Evolutionary conservation across 768 basidiomycete species (phyloP), one percentile per base, ranked within the genome.

Genomic region (Pilatotrama ljubarskyi): DNA sequence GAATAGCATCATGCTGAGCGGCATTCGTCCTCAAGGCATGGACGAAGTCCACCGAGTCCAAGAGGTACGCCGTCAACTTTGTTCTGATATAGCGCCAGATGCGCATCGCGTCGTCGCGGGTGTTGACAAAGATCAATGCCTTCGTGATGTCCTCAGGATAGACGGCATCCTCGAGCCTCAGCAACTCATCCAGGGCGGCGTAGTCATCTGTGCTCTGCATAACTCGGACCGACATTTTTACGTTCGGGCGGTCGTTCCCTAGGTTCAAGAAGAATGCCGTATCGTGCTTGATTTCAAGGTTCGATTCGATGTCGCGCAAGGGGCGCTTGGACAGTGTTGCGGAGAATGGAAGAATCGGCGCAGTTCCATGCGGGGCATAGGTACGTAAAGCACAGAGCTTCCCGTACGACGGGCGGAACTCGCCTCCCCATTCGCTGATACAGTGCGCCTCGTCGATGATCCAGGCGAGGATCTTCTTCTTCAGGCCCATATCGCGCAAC

Each of bases 361-460:
- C 11, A 14, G n/a, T n/a, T 5, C 24, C 10, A 13, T 25, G 6
- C 24, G 46, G 46, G 24, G 24, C 22, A 11, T 25, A 2, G 46
- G 2, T 24, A n/a, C 46, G 46, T 5, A 47, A 14, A 13, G 8
- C 65, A 0, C 58, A 63, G 5, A 78, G 66, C 24, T 71, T 29
- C 6, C 43, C 60, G 59, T 75, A 78, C 0, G 53, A 42, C 6
- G 63, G 58, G 0, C 76, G 72, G 63, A 78, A 78, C 24, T 74
- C 69, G 0, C 68, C 71, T 1, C 73, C 73, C 74, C 75, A 77
- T 42, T 73, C 68, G 1, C 67, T 47, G 24, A 72, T 76, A 46
- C 74, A 77, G 51, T 79, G 79, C 0, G 74, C 76, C 51, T 80
- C 76, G 51, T 77, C 77, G n/a, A 78, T 58, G 26, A 80, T 66